Base-by-base conservation (phyloP, 2,329 filamentous ascomycete genomes). In the Phaeosphaeriaceae sp. region DNA sequence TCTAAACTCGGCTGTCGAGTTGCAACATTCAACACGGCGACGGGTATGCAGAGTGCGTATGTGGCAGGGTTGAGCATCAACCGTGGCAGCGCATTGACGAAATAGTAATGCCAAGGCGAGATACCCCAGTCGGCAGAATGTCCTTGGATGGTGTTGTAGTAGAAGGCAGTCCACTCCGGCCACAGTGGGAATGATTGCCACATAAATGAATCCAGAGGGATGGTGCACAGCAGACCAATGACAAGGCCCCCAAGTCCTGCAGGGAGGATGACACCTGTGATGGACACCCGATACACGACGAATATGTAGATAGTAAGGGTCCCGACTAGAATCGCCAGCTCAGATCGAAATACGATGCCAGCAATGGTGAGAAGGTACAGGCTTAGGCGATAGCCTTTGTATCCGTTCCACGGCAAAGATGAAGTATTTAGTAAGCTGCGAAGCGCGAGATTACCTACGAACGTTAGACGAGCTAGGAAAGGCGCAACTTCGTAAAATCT, bases 121-220 rank as follows among this genome's bases (percentile, higher is more conserved):
- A 89, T 89, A 33, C 95, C 95, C 95, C 95, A 99, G 65, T 90
- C 86, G 3, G 91, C 89, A 0, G 93, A 91, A 58, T 91, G 89
- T 21, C 93, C 92, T 53, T 90, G 85, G 51, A 98, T 79, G 54
- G 92, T 93, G 76, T 99, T 99, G 84, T 91, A 98, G 76, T 91
- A 88, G 80, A 99, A 98, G 1, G 88, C 93, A 67, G 86, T 87
- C 60, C 96, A 87, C 77, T 99, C 95, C 0, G 95, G 93, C 95
- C 95, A 99, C 27, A 96, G 79, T 1, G 81, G 80, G 1, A 85
- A 86, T 7, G 79, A 77, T 72, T 94, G 92, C 95, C 94, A 99
- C 80, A 98, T 96, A 80, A 93, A 94, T 1, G 91, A 94, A 82
- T 99, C 95, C 33, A 97, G 77, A 1, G 88, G 84, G 15, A 97